Base-by-base conservation (phyloP, 2,329 filamentous ascomycete genomes). In the Xylariaceae sp. region DNA sequence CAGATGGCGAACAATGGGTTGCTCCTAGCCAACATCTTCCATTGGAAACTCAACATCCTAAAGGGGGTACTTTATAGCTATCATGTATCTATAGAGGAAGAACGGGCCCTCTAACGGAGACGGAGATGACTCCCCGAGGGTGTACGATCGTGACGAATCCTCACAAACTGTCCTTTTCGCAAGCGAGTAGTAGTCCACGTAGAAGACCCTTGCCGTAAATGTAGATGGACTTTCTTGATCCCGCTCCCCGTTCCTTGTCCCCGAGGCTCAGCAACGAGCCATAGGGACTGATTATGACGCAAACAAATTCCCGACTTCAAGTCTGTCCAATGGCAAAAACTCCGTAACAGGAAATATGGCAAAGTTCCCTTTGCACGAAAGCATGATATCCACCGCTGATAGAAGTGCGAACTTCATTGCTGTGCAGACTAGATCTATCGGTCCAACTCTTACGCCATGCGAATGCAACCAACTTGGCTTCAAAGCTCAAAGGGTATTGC, bases 341-440 rank as follows among this genome's bases (percentile, higher is more conserved):
- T 56, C 57, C 54, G 52, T 50, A 48, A 57, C 49, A 47, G 60
- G 45, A 50, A 50, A 52, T 44, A 56, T 41, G 40, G 45, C 21
- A 57, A 50, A 45, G 44, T 32, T 48, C 46, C 43, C 32, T 47
- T 58, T 40, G 46, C 20, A 20, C n/a, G 44, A 32, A 55, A 52
- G 48, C 51, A 49, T 20, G 26, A 59, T 45, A 63, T 60, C 65
- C 64, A 55, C 63, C 62, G 68, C 65, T 64, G 69, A 59, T 55
- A 66, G 70, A 73, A 73, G 71, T 67, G 71, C 63, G 71, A 73
- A 72, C 71, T 70, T 70, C 70, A 62, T 67, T 67, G 65, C 67
- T 64, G 65, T 67, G 67, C 67, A 68, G 62, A 65, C 69, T 60
- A 66, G 65, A 69, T 71, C 66, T 67, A 65, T 66, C 58, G 59